phyloP scores from a whole-genome alignment of 2,329 filamentous ascomycete species.

The Botrytis deweyae region DNA sequence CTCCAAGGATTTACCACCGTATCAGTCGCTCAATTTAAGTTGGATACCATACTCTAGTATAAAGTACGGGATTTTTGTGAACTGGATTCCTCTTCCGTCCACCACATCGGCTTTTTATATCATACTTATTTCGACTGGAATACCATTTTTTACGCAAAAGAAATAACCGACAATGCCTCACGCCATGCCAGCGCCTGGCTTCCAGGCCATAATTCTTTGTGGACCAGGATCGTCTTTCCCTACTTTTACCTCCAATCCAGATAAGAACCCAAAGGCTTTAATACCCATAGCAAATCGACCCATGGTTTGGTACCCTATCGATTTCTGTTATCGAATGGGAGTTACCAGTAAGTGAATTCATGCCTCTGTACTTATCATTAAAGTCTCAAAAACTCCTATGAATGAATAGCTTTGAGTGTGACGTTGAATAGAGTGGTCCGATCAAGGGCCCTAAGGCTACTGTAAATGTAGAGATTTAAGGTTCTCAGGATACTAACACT shows the following conservation, averaged over 20 bases:
- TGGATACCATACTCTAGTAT: background rate
- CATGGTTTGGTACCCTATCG: constrained; percentile 87
- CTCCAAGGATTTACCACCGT: background rate
- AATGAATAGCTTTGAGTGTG: background rate
- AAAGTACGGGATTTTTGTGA: background rate
- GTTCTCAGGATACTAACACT: constrained; percentile 24
- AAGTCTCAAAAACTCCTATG: background rate
- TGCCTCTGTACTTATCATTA: background rate
- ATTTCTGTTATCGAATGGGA: constrained; percentile 80
- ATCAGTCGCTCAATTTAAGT: background rate
- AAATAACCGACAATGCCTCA: constrained; percentile 61
- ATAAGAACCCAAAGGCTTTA: constrained; percentile 79
- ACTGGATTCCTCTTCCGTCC: background rate
- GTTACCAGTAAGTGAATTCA: constrained; percentile 60
- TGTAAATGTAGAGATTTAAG: background rate
- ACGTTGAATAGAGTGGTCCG: background rate
- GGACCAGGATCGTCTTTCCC: constrained; percentile 79
- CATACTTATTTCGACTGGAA: background rate
- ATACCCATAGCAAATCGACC: constrained; percentile 80
- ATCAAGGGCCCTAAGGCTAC: background rate
- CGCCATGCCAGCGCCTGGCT: constrained; percentile 72
- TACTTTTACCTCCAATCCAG: constrained; percentile 77
- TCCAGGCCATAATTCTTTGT: constrained; percentile 81
- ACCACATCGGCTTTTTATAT: background rate
- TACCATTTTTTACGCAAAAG: background rate